phyloP scores from a whole-genome alignment of 805 yeast genomes.

The Starmerella sp. region DNA sequence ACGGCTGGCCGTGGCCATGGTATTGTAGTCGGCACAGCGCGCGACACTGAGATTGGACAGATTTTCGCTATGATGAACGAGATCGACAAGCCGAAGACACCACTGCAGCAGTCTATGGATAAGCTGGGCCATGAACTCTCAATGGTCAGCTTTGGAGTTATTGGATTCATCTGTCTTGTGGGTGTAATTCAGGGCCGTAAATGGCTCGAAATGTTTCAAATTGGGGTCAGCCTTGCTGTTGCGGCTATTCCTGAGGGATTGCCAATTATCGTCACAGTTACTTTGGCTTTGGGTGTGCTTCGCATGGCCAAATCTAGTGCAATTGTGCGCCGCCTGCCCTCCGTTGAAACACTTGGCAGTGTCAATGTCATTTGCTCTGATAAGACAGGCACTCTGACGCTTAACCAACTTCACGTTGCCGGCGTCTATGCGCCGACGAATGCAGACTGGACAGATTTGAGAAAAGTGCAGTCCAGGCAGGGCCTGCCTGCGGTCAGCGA shows the following conservation, averaged over 20 bases:
- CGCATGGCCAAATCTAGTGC: constrained; percentile 94
- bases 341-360: constrained; percentile 61
- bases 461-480: constrained; percentile 4
- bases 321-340: constrained; percentile 84
- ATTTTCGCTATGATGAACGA: constrained; percentile 92
- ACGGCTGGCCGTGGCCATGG: constrained; percentile 94
- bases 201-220: constrained; percentile 97
- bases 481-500: constrained; percentile 6
- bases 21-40: constrained; percentile 81
- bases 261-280: constrained; percentile 95
- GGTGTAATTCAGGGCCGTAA: constrained; percentile 87
- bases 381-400: constrained; percentile 41
- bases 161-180: constrained; percentile 81
- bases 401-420: constrained; percentile 35
- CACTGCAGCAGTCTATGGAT: constrained; percentile 91
- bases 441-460: constrained; percentile 19
- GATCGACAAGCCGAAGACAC: constrained; percentile 96
- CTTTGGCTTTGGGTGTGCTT: constrained; percentile 88
- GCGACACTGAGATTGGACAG: constrained; percentile 82
- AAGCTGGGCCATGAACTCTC: constrained; percentile 86
- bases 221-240: constrained; percentile 92
- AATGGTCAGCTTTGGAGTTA: constrained; percentile 68
- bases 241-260: constrained; percentile 99
- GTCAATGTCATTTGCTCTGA: constrained; percentile 45
- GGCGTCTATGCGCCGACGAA: constrained; percentile 17